Base-by-base conservation (phyloP, 176 grass and related monocot species). In the Aegilops umbellulata region DNA sequence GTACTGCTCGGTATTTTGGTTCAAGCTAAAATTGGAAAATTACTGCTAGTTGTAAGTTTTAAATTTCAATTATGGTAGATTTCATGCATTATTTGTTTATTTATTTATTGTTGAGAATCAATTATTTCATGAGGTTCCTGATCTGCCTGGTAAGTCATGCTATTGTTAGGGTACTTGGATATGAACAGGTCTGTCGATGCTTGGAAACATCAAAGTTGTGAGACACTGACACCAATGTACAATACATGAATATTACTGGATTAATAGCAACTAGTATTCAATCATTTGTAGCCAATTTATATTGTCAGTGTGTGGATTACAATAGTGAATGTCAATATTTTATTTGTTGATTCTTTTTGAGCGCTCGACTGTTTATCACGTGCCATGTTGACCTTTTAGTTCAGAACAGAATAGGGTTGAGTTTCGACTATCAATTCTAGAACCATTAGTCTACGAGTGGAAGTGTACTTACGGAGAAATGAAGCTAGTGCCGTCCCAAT, bases 401-500 rank as follows among this genome's bases (percentile, higher is more conserved):
- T n/a, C 34, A n/a, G 67, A 70, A 39, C 67, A n/a, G 32, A 6
- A 6, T 6, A 39, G 17, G 32, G 11, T 34, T 70, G 34, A 70
- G 67, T 38, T n/a, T 70, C 34, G n/a, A 10, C 31, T 69, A n/a
- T 69, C 66, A 4, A 29, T 36, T 69, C 7, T 36, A 17, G 8
- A 69, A 69, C 36, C 34, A 70, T 38, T 70, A 69, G 38, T 70
- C 8, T 19, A 64, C 26, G 13, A 65, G 29, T 47, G 32, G 13
- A 47, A 65, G 26, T 29, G 13, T 36, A 76, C 93, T 91, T 89
- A 95, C 88, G 93, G 23, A 95, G 88, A 27, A 88, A 91, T 14
- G 91, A 87, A 70, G 91, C 89, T 22, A 87, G 27, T 30, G 87
- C 60, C 12, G 88, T 85, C 84, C 80, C 88, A 29, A 91, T 86